Evolutionary conservation across 1,284 basidiomycete genomes (phyloP).

Genomic region (Fomitopsis pinicola): DNA sequence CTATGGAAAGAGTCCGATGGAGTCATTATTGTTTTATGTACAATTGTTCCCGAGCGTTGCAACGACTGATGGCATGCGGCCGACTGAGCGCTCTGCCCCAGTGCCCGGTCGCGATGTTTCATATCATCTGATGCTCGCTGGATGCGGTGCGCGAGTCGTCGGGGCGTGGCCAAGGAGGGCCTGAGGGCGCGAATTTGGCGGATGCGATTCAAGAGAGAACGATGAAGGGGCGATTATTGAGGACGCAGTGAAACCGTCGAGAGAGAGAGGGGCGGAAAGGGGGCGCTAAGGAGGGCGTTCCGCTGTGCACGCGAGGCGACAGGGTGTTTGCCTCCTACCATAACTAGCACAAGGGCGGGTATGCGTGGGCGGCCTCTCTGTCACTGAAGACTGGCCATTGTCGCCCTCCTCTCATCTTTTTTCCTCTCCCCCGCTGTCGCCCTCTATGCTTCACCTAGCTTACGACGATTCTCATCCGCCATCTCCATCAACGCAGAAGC

Average conservation of each 20-base stretch:
- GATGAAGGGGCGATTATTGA: neutral
- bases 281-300: neutral
- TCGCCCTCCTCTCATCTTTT: neutral
- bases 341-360: conserved; percentile 10
- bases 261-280: neutral
- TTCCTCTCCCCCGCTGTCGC: conserved; percentile 1
- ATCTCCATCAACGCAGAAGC: conserved; percentile 10
- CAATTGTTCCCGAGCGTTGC: neutral
- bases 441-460: conserved; percentile 15
- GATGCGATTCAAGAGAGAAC: neutral
- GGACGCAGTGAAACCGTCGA: neutral
- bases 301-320: neutral
- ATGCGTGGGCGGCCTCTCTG: neutral
- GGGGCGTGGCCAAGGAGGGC: neutral
- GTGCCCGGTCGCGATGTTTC: neutral
- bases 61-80: neutral
- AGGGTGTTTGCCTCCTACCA: conserved; percentile 3
- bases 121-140: neutral
- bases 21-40: neutral
- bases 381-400: neutral
- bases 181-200: neutral
- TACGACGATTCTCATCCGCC: conserved; percentile 10
- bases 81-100: neutral
- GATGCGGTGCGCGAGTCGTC: neutral
- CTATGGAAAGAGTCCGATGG: neutral